Base-by-base conservation (phyloP, 129 eudicot species). In the Kitagawia praeruptora region DNA sequence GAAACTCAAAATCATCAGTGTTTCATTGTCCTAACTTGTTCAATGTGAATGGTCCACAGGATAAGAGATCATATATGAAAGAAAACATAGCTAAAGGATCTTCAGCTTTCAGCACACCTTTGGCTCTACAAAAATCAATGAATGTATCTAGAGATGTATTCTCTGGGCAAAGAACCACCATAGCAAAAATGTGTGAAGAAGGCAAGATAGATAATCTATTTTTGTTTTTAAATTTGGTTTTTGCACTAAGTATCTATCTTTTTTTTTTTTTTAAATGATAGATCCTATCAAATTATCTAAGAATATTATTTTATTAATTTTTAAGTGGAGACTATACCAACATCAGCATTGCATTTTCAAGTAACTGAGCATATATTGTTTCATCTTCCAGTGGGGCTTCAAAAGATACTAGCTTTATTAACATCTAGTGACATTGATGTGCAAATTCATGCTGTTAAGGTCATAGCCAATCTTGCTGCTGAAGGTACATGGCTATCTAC, bases 401-500 rank as follows among this genome's bases (percentile, higher is more conserved):
- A 90, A 77, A 95, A 92, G 93, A 92, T 95, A 77, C 73, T 95
- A 77, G 85, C 92, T 11, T 64, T 95, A 82, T 80, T 95, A 81
- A 85, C 87, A 71, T 95, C 96, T 76, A 86, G 84, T 76, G 98
- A 95, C 87, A 75, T 88, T 76, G 97, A 92, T 47, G 91, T 90
- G 83, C 98, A 95, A 86, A 92, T 85, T 56, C 97, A 95, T 75
- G 98, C 97, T 75, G 96, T 92, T 45, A 95, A 95, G 87, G 94
- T 95, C 73, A 93, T 92, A 64, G 98, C 98, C 75, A 95, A 95
- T 80, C 98, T 95, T 79, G 98, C 97, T 81, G 98, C 98, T 41
- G 98, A 95, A 95, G 98, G 98, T 95, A 81, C 41, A 75, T 48
- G 37, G 25, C 74, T 75, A n/a, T 42, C 23, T 75, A 12, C 25